phyloP scores from a whole-genome alignment of 495 filamentous ascomycete genomes.

The Neurospora sp. region DNA sequence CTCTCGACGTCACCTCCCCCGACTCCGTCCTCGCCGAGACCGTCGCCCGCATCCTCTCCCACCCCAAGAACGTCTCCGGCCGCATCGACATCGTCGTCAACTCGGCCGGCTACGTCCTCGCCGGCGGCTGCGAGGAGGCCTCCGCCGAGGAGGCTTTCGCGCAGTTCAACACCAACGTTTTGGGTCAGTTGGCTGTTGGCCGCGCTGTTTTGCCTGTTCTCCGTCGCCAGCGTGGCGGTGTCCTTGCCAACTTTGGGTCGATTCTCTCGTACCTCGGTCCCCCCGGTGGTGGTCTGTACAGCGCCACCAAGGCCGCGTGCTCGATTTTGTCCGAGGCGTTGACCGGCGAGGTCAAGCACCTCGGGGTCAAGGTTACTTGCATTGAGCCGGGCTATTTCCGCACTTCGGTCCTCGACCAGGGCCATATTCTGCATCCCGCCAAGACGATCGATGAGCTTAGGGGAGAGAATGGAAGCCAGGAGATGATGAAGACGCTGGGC shows the following conservation, averaged over 20 bases:
- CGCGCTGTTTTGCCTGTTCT: constrained; percentile 39
- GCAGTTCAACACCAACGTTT: constrained; percentile 36
- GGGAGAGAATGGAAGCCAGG: background rate
- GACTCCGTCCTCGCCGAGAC: constrained; percentile 20
- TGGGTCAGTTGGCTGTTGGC: constrained; percentile 32
- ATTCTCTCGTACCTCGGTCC: constrained; percentile 24
- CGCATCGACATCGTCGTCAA: constrained; percentile 41
- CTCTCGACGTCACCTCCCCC: constrained; percentile 18
- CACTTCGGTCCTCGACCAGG: constrained; percentile 31
- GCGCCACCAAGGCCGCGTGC: constrained; percentile 42
- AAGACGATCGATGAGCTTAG: background rate
- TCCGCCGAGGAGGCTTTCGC: background rate
- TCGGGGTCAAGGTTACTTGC: constrained; percentile 35
- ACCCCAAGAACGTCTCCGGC: constrained; percentile 19
- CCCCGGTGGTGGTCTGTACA: constrained; percentile 33
- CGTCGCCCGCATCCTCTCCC: constrained; percentile 4
- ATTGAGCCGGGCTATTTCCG: constrained; percentile 44
- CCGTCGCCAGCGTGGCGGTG: constrained; percentile 19
- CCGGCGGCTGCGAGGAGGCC: constrained; percentile 35
- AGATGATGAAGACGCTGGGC: background rate
- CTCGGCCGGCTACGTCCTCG: constrained; percentile 35
- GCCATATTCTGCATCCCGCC: background rate
- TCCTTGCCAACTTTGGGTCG: too few relatives aligned
- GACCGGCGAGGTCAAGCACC: constrained; percentile 30
- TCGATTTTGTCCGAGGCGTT: constrained; percentile 25